Evolutionary conservation across 1,284 basidiomycete genomes (phyloP).

Genomic region (Boletus mariae): DNA sequence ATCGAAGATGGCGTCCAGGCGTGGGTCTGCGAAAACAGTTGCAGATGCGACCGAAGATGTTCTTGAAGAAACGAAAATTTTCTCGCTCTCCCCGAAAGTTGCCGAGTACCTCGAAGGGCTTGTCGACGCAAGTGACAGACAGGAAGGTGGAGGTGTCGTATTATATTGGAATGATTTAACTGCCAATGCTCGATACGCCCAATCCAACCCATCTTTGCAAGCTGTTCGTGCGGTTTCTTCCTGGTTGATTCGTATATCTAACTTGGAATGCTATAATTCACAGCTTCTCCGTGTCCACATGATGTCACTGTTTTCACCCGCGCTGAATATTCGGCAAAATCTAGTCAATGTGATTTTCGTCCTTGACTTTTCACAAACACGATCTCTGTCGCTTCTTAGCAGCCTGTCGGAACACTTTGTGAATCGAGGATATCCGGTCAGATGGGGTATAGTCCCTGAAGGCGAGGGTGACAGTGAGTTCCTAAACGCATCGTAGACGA

Average conservation of each 20-base stretch:
- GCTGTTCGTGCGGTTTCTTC: slow-evolving; percentile 8
- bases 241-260: not conserved
- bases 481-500: not conserved
- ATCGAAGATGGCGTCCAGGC: not conserved
- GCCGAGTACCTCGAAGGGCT: slow-evolving; percentile 65
- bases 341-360: slow-evolving; percentile 78
- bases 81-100: slow-evolving; percentile 24
- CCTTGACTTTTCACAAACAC: slow-evolving; percentile 69
- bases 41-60: slow-evolving; percentile 23
- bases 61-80: slow-evolving; percentile 9
- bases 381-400: slow-evolving; percentile 60
- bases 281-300: slow-evolving; percentile 72
- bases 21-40: slow-evolving; percentile 13
- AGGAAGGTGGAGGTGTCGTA: slow-evolving; percentile 72
- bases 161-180: slow-evolving; percentile 90
- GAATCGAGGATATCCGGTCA: slow-evolving; percentile 66
- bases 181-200: slow-evolving; percentile 67
- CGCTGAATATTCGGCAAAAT: slow-evolving; percentile 59
- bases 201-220: slow-evolving; percentile 42
- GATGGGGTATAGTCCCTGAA: slow-evolving; percentile 82
- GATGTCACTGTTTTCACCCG: slow-evolving; percentile 77
- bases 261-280: slow-evolving; percentile 3
- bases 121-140: slow-evolving; percentile 86
- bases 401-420: slow-evolving; percentile 68
- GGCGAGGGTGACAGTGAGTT: slow-evolving; percentile 55